Evolutionary conservation across 2,329 filamentous ascomycete species (phyloP), one percentile per base, ranked within the genome.

Genomic region (Lachnellula hyalina): DNA sequence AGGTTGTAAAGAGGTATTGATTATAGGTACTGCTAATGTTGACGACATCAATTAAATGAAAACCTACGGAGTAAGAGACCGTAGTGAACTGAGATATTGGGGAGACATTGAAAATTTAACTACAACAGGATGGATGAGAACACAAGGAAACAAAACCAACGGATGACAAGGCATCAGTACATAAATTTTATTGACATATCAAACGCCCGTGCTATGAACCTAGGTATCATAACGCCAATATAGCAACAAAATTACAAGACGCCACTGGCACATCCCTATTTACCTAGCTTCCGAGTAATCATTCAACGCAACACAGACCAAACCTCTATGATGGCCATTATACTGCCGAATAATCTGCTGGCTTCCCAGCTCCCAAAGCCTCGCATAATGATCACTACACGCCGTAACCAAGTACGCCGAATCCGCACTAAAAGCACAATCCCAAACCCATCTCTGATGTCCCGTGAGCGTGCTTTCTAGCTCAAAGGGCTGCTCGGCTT

Each of bases 371-470:
- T 90, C 86, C 86, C 86, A 90, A 55, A 90, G 70, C 23, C 86
- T 73, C 5, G 86, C 86, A 69, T 88, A 89, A 64, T 90, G 86
- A 67, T 90, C 86, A 47, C 80, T 85, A 62, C 85, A 89, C 1
- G 87, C 86, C 0, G 86, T 90, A 15, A 90, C 86, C 5, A 90
- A 73, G 63, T 90, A 90, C 1, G 86, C 86, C 3, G 79, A 84
- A 66, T 90, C 86, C 2, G 86, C 86, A 49, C 82, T 86, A 68
- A 89, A 90, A 0, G 86, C 86, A 63, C 86, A 90, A 65, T 90
- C 86, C 86, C 86, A 90, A 2, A 90, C 86, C 86, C 86, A 90
- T 32, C 86, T 77, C 70, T 90, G 86, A 69, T 90, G 86, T 17
- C 83, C 84, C 48, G 85, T 81, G 1, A 90, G 75, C 5, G 85